Conservation (phyloP, 208 protist species). For the Trichomonas gallinae region DNA sequence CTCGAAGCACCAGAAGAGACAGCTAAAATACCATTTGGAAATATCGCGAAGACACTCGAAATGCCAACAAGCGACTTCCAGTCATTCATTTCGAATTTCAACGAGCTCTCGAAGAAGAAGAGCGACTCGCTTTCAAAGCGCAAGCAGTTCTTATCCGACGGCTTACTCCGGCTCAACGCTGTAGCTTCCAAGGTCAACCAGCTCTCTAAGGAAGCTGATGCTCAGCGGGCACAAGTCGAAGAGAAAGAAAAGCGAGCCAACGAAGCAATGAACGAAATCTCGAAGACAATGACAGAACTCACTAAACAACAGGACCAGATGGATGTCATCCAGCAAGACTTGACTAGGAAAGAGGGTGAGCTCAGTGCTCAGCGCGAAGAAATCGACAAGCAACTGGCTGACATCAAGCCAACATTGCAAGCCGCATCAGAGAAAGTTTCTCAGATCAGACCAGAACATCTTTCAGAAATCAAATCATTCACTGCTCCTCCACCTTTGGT, state of each 20-base stretch:
- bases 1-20: neutral
- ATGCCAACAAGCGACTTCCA: neutral
- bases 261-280: slow-evolving; percentile 21
- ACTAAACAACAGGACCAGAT: neutral
- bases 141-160: neutral
- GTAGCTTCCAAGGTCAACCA: neutral
- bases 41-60: neutral
- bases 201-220: neutral
- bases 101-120: neutral
- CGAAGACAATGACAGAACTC: slow-evolving; percentile 3
- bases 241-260: neutral
- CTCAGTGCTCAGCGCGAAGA: neutral
- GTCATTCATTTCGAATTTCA: neutral
- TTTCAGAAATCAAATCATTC: neutral
- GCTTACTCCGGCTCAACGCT: neutral
- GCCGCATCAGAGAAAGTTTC: neutral
- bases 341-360: neutral
- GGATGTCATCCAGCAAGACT: neutral
- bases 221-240: neutral
- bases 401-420: neutral
- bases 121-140: neutral
- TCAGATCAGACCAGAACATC: neutral
- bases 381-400: neutral
- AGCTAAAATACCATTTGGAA: neutral
- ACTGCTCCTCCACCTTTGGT: neutral